Percentiles rank a stretch among this genome's conserved stretches.
phyloP scores from a whole-genome alignment of 305 asterid species.

The Salvia sclarea region DNA sequence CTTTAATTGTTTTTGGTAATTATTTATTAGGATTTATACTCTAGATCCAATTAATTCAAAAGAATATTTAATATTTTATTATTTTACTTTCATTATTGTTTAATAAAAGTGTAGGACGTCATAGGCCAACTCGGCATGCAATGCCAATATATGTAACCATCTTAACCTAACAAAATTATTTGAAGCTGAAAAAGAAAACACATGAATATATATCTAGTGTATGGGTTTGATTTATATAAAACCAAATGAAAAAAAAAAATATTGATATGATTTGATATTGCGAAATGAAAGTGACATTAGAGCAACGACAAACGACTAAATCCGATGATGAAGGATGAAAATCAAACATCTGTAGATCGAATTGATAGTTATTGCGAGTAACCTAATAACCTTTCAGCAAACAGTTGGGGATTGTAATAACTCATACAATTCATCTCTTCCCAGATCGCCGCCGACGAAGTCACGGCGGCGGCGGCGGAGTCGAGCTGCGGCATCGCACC shows the following conservation, averaged over 20 bases:
- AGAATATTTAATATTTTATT: too few species aligned
- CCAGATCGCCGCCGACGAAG: constrained; percentile 35
- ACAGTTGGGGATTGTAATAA: constrained; percentile 30
- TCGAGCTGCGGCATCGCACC: constrained; percentile 30
- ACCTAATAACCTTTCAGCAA: constrained; percentile 43
- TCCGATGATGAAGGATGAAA: constrained; percentile 7
- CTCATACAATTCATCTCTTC: constrained; percentile 33
- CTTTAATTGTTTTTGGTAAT: too few species aligned
- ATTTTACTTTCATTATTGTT: too few species aligned
- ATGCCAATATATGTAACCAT: neutral
- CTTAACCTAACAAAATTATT: neutral
- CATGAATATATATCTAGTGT: neutral
- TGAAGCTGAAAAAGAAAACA: neutral
- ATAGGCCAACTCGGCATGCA: neutral
- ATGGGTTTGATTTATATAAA: neutral
- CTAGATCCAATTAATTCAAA: too few species aligned
- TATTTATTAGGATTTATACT: too few species aligned
- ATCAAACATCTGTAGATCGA: too few species aligned
- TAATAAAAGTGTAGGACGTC: neutral
- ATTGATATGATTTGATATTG: neutral
- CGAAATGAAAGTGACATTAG: constrained; percentile 38
- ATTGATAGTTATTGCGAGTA: constrained; percentile 32
- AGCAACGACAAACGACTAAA: constrained; percentile 19
- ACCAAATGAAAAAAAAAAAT: neutral
- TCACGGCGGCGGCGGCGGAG: constrained; percentile 24